Base-by-base conservation (phyloP, 495 filamentous ascomycete species). In the Aspergillus baeticus region DNA sequence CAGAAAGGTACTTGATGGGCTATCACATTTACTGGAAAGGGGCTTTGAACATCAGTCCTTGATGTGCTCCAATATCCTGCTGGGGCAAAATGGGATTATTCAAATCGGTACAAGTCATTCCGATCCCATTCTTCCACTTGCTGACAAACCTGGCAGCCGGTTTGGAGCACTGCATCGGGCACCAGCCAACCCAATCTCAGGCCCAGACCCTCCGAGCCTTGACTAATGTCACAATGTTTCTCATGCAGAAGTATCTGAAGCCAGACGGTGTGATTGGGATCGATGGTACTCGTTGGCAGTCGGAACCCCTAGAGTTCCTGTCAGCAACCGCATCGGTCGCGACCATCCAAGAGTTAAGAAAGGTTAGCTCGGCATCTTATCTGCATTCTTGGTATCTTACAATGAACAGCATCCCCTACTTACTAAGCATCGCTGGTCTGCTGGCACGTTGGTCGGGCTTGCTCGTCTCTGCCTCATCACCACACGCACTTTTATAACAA, bases 211-310 rank as follows among this genome's bases (percentile, higher is more conserved):
- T 21, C 17, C 17, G 6, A n/a, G 6, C 63, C 52, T n/a, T 58
- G 49, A 14, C 36, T 13, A 11, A 38, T 5, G n/a, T 66, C 3
- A 63, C 59, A 39, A 70, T 70, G 64, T 61, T 69, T 58, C 58
- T 74, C 26, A 74, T 76, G 64, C 63, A 74, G 56, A 72, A 71
- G 58, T 73, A 72, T 39, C 35, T 45, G 31, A 73, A 74, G 49
- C 64, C 70, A 5, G 70, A 71, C 37, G 60, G 67, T 18, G 63
- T 59, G 11, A 56, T 73, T 41, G 63, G 71, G 3, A 57, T 74
- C 29, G 64, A 73, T 13, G 59, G 71, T 63, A 50, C 66, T 20
- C 56, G 58, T 52, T 65, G 59, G 60, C 46, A 3, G 23, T 53
- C 37, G 21, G 50, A 54, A 41, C 55, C 59, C 8, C 47, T 68